phyloP scores from a whole-genome alignment of 2,329 filamentous ascomycete species.

The Arthrobotrys sphaeroides region DNA sequence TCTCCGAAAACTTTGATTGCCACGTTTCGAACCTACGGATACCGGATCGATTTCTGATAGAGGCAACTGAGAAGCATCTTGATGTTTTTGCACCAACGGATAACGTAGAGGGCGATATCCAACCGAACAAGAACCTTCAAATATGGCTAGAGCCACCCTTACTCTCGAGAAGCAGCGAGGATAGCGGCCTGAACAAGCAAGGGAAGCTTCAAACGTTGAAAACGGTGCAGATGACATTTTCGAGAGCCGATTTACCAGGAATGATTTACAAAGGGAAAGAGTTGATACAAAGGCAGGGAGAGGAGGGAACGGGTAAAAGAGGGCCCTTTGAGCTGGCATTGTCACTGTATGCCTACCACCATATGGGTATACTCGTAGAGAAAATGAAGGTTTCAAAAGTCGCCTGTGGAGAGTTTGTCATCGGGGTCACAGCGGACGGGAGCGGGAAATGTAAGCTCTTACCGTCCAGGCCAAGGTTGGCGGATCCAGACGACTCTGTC shows the following conservation, averaged over 20 bases:
- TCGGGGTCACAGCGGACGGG: conserved; percentile 19
- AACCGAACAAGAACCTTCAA: conserved; percentile 36
- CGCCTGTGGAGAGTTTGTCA: conserved; percentile 33
- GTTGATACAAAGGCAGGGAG: conserved; percentile 8
- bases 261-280: conserved; percentile 39
- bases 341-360: conserved; percentile 41
- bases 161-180: not conserved
- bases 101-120: not conserved
- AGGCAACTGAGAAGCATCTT: conserved; percentile 19
- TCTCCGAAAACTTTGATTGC: conserved; percentile 42
- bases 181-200: conserved; percentile 5
- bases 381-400: conserved; percentile 40
- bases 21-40: conserved; percentile 33
- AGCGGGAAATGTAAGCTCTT: conserved; percentile 49
- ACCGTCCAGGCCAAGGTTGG: not conserved
- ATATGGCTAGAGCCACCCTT: conserved; percentile 38
- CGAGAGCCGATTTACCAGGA: conserved; percentile 31
- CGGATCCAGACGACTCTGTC: not conserved
- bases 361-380: conserved; percentile 41
- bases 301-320: conserved; percentile 18
- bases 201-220: conserved; percentile 35
- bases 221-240: conserved; percentile 42
- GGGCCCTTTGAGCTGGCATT: conserved; percentile 44
- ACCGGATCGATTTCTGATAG: conserved; percentile 33
- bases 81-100: conserved; percentile 3